Evolutionary conservation across 2,329 filamentous ascomycete genomes (phyloP), one percentile per base, ranked within the genome.

Genomic region (Penicillium fuscoglaucum): DNA sequence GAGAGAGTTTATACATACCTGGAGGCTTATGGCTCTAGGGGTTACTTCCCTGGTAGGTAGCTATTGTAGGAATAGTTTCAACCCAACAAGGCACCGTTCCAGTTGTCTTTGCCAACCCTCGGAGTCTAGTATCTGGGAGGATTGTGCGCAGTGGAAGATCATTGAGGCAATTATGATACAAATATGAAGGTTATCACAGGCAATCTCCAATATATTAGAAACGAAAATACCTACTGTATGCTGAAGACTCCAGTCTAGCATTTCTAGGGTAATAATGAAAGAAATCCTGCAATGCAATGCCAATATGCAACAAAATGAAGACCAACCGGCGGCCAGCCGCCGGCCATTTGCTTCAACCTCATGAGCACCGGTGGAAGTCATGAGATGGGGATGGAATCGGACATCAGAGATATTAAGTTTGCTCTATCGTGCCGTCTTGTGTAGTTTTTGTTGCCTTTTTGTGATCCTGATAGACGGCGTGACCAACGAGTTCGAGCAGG

Each of bases 391-490:
- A 35, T 48, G n/a, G 9, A 37, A 45, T 40, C 1, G 3, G 6
- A 26, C 8, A 9, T 15, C 21, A 8, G 13, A 43, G 21, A 39
- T 39, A 45, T 46, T 55, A 58, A 55, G 33, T n/a, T 17, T 17
- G 26, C 37, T 35, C 24, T 41, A 60, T 53, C 31, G 41, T 19
- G 35, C 55, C 10, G 13, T 39, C 37, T 53, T 51, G 26, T 13
- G 31, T 39, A 7, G 7, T 33, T 24, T 13, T 17, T 15, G 26
- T 28, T 15, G 39, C 24, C 1, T 35, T 41, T 28, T 39, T 61
- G 47, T 68, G 66, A 58, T 69, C 61, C 53, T 45, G 59, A 60
- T 60, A 67, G 54, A 65, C 46, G 39, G 66, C 63, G 45, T 61
- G 64, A 6, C 63, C 63, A 1, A 65, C 33, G 29, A 69, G 28